Conservation (phyloP, 2,329 filamentous ascomycete species). For the Talaromyces piceae region DNA sequence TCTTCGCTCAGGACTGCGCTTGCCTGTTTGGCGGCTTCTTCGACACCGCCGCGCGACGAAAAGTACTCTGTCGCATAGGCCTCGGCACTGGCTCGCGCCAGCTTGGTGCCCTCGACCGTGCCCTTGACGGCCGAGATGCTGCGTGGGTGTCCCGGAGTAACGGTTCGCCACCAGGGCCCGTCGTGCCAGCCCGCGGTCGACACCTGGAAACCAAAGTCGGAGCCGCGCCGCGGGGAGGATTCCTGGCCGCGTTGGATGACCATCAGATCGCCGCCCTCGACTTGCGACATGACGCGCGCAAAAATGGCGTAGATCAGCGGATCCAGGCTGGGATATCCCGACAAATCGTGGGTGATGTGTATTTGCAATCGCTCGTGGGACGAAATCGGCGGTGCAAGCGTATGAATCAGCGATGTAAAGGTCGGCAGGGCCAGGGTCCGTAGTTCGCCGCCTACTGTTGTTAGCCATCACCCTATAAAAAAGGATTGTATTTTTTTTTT, state of each 20-base stretch:
- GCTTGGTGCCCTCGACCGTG: constrained; percentile 77
- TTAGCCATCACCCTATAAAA: not conserved
- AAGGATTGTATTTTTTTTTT: not conserved
- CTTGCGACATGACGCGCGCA: constrained; percentile 94
- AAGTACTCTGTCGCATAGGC: constrained; percentile 83
- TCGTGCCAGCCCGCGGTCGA: constrained; percentile 66
- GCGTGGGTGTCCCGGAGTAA: constrained; percentile 54
- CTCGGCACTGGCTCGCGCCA: constrained; percentile 83
- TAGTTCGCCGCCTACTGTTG: constrained; percentile 67
- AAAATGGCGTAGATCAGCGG: constrained; percentile 88
- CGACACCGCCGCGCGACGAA: constrained; percentile 65
- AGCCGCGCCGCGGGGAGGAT: constrained; percentile 60
- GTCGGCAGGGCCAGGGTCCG: constrained; percentile 82
- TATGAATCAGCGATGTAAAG: constrained; percentile 90
- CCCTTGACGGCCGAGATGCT: constrained; percentile 75
- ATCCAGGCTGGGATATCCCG: constrained; percentile 89
- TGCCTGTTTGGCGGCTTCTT: constrained; percentile 70
- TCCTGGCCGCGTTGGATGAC: constrained; percentile 92
- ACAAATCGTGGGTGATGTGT: constrained; percentile 92
- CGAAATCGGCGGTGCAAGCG: constrained; percentile 89
- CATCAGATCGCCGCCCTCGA: constrained; percentile 89
- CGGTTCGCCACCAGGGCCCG: constrained; percentile 84
- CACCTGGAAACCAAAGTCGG: constrained; percentile 29
- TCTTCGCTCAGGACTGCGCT: constrained; percentile 70
- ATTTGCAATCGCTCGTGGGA: constrained; percentile 96